Conservation (phyloP, 1,284 basidiomycete genomes). For the Marasmius sp. region DNA sequence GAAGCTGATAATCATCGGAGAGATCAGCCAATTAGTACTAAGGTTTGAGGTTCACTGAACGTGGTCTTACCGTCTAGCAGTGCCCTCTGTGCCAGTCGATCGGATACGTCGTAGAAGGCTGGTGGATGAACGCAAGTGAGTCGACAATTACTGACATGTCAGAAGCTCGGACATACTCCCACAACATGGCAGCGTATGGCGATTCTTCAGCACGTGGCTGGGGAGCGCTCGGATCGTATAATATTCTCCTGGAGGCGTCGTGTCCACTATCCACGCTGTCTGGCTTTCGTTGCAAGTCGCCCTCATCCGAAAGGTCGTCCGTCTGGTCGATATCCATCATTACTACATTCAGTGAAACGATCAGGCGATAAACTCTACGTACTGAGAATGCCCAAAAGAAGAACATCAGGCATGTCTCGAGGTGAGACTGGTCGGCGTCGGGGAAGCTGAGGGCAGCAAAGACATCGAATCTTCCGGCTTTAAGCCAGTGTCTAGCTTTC, state of each 20-base stretch:
- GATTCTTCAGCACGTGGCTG: neutral
- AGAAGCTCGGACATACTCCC: neutral
- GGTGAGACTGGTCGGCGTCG: slow-evolving; percentile 41
- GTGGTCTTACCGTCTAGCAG: neutral
- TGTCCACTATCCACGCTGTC: slow-evolving; percentile 38
- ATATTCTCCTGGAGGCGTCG: slow-evolving; percentile 26
- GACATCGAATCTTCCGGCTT: slow-evolving; percentile 36
- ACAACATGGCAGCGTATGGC: neutral
- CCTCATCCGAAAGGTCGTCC: slow-evolving; percentile 44
- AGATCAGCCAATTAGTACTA: neutral
- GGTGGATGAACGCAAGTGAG: neutral
- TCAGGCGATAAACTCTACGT: slow-evolving; percentile 9
- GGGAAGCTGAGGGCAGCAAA: slow-evolving; percentile 44
- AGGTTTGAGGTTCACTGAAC: neutral
- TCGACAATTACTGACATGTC: neutral
- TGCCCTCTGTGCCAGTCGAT: neutral
- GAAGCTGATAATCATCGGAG: slow-evolving; percentile 28
- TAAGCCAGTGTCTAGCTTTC: slow-evolving; percentile 24
- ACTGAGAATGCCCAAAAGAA: slow-evolving; percentile 49
- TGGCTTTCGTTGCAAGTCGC: slow-evolving; percentile 37
- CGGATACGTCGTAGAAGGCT: neutral
- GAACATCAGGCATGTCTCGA: slow-evolving; percentile 43
- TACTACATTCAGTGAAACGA: neutral
- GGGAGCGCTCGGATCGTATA: neutral
- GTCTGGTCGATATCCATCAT: slow-evolving; percentile 23